Evolutionary conservation across 2,329 filamentous ascomycete genomes (phyloP).

Genomic region (Aschersonia sp.): DNA sequence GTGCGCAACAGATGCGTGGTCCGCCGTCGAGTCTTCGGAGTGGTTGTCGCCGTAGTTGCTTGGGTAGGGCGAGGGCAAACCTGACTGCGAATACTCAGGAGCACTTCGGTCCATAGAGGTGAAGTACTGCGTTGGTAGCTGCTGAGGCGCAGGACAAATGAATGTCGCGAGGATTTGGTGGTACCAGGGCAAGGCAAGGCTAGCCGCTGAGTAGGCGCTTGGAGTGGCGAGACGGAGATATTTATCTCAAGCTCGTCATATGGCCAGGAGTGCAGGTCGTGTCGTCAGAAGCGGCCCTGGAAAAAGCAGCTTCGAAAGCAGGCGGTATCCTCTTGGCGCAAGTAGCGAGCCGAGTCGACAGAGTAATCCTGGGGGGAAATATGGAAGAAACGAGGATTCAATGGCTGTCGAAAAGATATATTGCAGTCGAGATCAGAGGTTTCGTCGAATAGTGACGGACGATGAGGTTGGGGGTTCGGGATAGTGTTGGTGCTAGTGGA

Average conservation of each 20-base stretch:
- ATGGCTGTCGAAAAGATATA: background rate
- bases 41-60: constrained; percentile 51
- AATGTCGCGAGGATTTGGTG: constrained; percentile 5
- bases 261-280: background rate
- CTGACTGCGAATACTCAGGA: constrained; percentile 73
- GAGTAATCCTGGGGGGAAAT: background rate
- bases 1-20: constrained; percentile 86
- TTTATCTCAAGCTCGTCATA: background rate
- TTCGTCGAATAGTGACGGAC: background rate
- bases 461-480: constrained; percentile 1
- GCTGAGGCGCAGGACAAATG: background rate
- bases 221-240: background rate
- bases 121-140: constrained; percentile 3
- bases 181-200: background rate
- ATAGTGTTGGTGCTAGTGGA: constrained; percentile 4
- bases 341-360: no score
- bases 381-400: background rate
- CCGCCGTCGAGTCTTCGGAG: constrained; percentile 79
- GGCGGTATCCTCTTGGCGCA: no score
- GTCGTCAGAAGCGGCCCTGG: background rate
- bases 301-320: no score
- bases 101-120: constrained; percentile 45
- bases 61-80: constrained; percentile 65
- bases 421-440: background rate
- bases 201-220: background rate